These are phyloP conservation scores for Calonectria hongkongensis DNA, from an alignment of 2,329 filamentous ascomycete species.

Conservation along the genomic window DNA sequence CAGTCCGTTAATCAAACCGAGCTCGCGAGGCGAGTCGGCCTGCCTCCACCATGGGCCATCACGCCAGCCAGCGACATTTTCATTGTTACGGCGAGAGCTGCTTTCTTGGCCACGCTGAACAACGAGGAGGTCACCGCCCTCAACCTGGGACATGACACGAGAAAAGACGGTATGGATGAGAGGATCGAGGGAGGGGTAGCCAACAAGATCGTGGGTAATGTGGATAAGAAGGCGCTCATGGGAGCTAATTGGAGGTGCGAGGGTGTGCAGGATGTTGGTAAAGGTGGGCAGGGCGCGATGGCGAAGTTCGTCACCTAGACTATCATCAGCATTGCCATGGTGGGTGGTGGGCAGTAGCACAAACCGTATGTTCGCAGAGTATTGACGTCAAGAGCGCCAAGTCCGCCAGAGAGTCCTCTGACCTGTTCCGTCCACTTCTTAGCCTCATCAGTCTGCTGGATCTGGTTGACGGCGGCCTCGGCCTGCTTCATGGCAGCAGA, in stretches of 20 bases:
- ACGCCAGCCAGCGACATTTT: slow-evolving; percentile 83
- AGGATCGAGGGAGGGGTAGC: slow-evolving; percentile 95
- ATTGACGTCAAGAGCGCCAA: slow-evolving; percentile 79
- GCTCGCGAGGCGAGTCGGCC: slow-evolving; percentile 79
- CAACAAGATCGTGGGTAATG: slow-evolving; percentile 95
- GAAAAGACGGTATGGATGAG: slow-evolving; percentile 94
- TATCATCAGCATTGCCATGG: slow-evolving; percentile 29
- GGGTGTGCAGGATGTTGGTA: slow-evolving; percentile 93
- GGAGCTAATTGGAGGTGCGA: slow-evolving; percentile 96
- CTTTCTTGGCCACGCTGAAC: slow-evolving; percentile 95
- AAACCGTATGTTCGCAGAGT: slow-evolving; percentile 74
- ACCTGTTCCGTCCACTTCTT: slow-evolving; percentile 97
- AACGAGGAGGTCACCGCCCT: slow-evolving; percentile 95
- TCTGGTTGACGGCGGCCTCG: slow-evolving; percentile 93
- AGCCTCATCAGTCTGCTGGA: slow-evolving; percentile 96
- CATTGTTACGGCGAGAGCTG: slow-evolving; percentile 78
- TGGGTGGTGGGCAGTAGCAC: slow-evolving; percentile 28
- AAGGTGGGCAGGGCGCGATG: slow-evolving; percentile 94
- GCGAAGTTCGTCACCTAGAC: slow-evolving; percentile 87
- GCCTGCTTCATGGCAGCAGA: slow-evolving; percentile 93
- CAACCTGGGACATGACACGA: slow-evolving; percentile 98
- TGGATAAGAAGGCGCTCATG: slow-evolving; percentile 98
- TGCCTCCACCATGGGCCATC: slow-evolving; percentile 98
- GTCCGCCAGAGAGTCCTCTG: slow-evolving; percentile 77
- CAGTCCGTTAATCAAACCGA: slow-evolving; percentile 87